Base-by-base conservation (phyloP, 805 yeast genomes). In the Ogataea methanolica region DNA sequence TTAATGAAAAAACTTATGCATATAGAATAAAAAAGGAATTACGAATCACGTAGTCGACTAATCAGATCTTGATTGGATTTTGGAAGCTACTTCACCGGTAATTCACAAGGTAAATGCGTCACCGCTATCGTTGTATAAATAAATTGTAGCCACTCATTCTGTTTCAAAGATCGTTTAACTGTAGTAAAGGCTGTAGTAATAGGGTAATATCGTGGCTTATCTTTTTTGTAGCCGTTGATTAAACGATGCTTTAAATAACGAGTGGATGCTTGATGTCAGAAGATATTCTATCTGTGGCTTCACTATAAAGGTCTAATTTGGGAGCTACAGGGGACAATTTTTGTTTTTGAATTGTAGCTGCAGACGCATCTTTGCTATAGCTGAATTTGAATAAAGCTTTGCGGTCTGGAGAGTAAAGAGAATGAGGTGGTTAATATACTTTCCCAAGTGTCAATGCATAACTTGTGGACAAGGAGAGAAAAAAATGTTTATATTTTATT, bases 171-270 rank as follows among this genome's bases (percentile, higher is more conserved):
- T 52, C 53, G 23, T 52, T 52, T 23, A 52, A 36, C n/a, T 46
- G 42, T 12, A 51, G 36, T 21, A 39, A 44, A 4, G 46, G 29
- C 17, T 36, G 43, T 14, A 50, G 46, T n/a, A 46, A 5, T 12
- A 48, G 15, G 4, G 34, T 34, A 3, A 58, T 51, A 15, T 52
- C 31, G 9, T 47, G 43, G 26, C 54, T 50, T 39, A 54, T 39
- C 34, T 51, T 35, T 8, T 26, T 35, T 36, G 12, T 43, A 40
- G 33, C 56, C 58, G 42, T 54, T 31, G 12, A 54, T 41, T 12
- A 54, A 35, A 33, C 58, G 56, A 7, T 44, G 15, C 58, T 58
- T 37, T 54, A 58, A 37, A 54, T 56, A 45, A 22, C 44, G 5
- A 54, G 29, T 14, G 58, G 58, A 48, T 48, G 52, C 11, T 15